Conservation (phyloP, 2,329 filamentous ascomycete genomes). For the Ophiostoma himal-ulmi region DNA sequence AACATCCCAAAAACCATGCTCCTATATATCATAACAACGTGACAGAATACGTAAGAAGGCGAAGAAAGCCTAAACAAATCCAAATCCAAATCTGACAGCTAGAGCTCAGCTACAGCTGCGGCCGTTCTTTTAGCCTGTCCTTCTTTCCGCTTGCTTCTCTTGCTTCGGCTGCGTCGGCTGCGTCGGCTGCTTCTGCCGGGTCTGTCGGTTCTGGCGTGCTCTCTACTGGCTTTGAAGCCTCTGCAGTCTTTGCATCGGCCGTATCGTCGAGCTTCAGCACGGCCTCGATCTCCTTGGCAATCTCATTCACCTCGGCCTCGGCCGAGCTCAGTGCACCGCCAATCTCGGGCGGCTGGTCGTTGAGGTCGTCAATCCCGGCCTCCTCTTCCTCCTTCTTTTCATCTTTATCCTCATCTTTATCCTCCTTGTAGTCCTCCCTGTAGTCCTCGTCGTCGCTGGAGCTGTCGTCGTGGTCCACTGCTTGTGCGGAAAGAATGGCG, state of each 20-base stretch:
- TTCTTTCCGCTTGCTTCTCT: neutral
- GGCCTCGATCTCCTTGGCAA: constrained; percentile 23
- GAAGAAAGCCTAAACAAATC: neutral
- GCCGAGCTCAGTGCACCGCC: constrained; percentile 19
- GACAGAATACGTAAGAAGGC: neutral
- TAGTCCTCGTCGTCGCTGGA: constrained; percentile 12
- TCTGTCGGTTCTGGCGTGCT: neutral
- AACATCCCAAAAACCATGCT: neutral
- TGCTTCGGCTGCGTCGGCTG: neutral
- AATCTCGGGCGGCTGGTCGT: constrained; percentile 21
- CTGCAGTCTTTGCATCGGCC: neutral
- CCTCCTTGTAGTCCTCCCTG: neutral
- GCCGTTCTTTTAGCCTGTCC: constrained; percentile 17
- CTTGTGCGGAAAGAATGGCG: constrained; percentile 41
- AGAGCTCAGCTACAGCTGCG: constrained; percentile 6
- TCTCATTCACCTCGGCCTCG: constrained; percentile 24
- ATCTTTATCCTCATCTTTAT: constrained; percentile 8
- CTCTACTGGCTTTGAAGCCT: neutral
- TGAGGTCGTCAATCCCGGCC: neutral
- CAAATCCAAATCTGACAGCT: neutral
- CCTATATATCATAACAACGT: neutral
- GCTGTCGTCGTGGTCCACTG: constrained; percentile 27
- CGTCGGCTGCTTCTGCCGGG: too few relatives aligned
- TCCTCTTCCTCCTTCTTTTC: neutral
- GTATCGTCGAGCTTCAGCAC: constrained; percentile 20